Base-by-base conservation (phyloP, 2,329 filamentous ascomycete genomes). In the Talaromyces sp. region DNA sequence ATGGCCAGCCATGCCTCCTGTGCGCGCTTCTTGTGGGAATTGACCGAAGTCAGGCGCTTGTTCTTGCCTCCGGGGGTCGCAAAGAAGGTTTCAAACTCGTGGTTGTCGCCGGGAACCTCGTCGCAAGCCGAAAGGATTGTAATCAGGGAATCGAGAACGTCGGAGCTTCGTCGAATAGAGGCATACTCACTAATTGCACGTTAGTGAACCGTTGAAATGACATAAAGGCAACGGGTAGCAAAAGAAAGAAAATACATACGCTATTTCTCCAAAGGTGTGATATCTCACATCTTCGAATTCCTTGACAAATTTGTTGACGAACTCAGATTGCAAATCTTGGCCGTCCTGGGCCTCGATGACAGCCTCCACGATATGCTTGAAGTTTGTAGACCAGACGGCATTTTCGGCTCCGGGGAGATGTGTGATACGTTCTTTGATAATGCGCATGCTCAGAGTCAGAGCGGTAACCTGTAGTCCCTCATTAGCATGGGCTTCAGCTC, bases 1-100 rank as follows among this genome's bases (percentile, higher is more conserved):
- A 96, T 73, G 3, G 88, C 82, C 16, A 96, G 76, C 93, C 93
- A 97, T 3, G 91, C 89, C 53, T 91, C 87, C 69, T 97, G 91
- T 0, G 89, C 90, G 62, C 86, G 84, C 65, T 84, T 88, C 74
- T 89, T 93, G 75, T 92, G 89, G 54, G 87, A 82, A 13, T 80
- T 80, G 6, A 88, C 74, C 2, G 87, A 89, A 42, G 80, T 79
- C 11, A 92, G 75, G 60, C 90, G 86, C 51, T 86, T 85, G 64
- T 85, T 86, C 70, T 88, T 88, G 63, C 82, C 80, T 8, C 88
- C 86, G 47, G 81, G 73, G 51, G 71, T 63, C 22, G 64, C 65
- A 54, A 72, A 70, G 61, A 74, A 73, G 33, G 60, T 67, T 51
- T 71, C 58, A 51, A 75, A 73, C 47, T 68, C 56, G 55, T 75